Percentiles rank a stretch among this genome's conserved stretches.
phyloP scores from a whole-genome alignment of 345 rosid genomes.

The Brassica napus region Da-Ae NC_063451.1:43698001-43698500 shows the following conservation, averaged over 20 bases:
- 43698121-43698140: constrained; percentile 2
- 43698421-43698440: neutral
- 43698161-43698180: too few relatives aligned
- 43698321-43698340: too few relatives aligned
- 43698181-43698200: too few relatives aligned
- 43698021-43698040: constrained; percentile 33
- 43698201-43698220: too few relatives aligned
- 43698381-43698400: neutral
- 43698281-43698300: too few relatives aligned
- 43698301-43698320: too few relatives aligned
- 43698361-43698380: constrained; percentile 2
- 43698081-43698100: constrained; percentile 2
- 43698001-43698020: constrained; percentile 30
- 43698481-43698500: neutral
- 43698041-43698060: constrained; percentile 18
- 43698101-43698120: constrained; percentile 19
- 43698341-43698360: constrained; percentile 6
- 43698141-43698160: too few relatives aligned
- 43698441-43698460: neutral
- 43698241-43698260: too few relatives aligned
- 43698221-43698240: too few relatives aligned
- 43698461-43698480: neutral
- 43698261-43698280: too few relatives aligned
- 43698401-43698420: too few relatives aligned
- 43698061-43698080: neutral